These are phyloP conservation scores for Hymenoscyphus fructigenus DNA, from an alignment of 2,329 filamentous ascomycete species.

Conservation along the genomic window DNA sequence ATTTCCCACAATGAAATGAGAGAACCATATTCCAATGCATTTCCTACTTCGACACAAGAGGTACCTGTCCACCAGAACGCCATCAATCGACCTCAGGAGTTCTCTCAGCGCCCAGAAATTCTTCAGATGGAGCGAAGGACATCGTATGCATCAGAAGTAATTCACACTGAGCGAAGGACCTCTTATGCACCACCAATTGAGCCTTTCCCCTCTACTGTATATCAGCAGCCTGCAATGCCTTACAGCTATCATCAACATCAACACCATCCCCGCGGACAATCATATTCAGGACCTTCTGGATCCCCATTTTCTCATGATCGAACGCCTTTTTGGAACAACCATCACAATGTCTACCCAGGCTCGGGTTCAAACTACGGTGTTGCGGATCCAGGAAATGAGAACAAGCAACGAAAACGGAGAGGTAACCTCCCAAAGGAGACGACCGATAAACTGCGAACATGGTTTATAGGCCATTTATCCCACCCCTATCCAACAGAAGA, in stretches of 20 bases:
- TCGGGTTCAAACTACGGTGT: constrained; percentile 12
- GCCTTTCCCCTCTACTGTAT: constrained; percentile 16
- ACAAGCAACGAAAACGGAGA: constrained; percentile 55
- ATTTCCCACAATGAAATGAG: not conserved
- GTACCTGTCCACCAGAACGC: not conserved
- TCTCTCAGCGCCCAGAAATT: constrained; percentile 18
- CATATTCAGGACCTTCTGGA: constrained; percentile 22
- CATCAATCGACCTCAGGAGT: constrained; percentile 17
- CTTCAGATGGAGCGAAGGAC: constrained; percentile 11
- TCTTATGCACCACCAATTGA: constrained; percentile 8
- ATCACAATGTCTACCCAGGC: constrained; percentile 13
- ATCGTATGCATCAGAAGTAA: not conserved
- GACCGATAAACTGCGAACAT: constrained; percentile 75
- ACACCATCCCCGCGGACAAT: constrained; percentile 20
- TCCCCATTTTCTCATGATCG: constrained; percentile 24
- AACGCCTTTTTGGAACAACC: constrained; percentile 25
- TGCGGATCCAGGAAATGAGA: constrained; percentile 22
- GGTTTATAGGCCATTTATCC: constrained; percentile 74
- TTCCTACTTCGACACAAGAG: not conserved
- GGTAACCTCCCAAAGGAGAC: constrained; percentile 91
- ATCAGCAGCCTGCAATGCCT: constrained; percentile 14
- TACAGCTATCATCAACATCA: constrained; percentile 25
- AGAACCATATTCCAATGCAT: not conserved
- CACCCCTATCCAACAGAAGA: constrained; percentile 88
- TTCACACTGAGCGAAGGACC: not conserved